Conservation (phyloP, 805 yeast genomes). For the Clavispora fructus region DNA sequence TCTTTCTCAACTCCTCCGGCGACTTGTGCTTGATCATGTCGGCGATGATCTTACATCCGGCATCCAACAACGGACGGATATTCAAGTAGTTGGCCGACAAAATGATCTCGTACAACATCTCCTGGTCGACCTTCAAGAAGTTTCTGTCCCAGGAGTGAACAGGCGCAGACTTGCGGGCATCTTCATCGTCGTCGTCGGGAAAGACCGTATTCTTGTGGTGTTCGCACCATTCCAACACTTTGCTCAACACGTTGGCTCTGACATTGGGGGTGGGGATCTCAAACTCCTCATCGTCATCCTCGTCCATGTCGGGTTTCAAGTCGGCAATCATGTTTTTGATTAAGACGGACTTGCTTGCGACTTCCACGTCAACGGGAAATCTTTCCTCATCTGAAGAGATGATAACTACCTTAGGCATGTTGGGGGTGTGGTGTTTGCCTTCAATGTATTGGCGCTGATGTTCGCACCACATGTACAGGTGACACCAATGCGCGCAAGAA, state of each 20-base stretch:
- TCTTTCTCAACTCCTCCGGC: conserved; percentile 75
- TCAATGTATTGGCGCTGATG: not conserved
- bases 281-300: conserved; percentile 47
- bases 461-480: not conserved
- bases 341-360: conserved; percentile 81
- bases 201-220: conserved; percentile 80
- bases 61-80: conserved; percentile 67
- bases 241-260: conserved; percentile 76
- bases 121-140: conserved; percentile 89
- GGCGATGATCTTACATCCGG: conserved; percentile 78
- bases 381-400: conserved; percentile 78
- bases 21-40: conserved; percentile 79
- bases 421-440: conserved; percentile 5
- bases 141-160: conserved; percentile 95
- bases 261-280: conserved; percentile 90
- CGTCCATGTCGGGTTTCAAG: conserved; percentile 55
- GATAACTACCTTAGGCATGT: conserved; percentile 43
- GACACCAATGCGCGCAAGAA: not conserved
- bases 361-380: conserved; percentile 71
- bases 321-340: conserved; percentile 85
- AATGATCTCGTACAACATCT: conserved; percentile 76
- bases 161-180: conserved; percentile 81
- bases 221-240: conserved; percentile 95
- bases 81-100: conserved; percentile 77
- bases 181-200: conserved; percentile 78